Evolutionary conservation across 75 land plant species (phyloP).

Genomic region (Selaginella moellendorffii): DNA sequence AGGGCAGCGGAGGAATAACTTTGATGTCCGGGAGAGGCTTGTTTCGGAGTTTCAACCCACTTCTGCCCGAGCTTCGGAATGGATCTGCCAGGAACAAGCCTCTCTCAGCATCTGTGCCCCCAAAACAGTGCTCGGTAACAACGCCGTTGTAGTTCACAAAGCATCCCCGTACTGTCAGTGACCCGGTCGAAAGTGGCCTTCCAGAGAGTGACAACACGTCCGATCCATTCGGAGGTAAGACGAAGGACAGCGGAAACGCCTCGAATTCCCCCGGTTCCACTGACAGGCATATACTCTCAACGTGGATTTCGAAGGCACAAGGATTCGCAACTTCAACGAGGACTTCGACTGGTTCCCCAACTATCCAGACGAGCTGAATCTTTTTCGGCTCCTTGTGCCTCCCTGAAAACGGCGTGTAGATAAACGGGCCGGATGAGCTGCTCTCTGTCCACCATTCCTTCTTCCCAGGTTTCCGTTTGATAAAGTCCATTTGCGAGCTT

Average conservation of each 20-base stretch:
- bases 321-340: slow-evolving; percentile 91
- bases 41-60: slow-evolving; percentile 36
- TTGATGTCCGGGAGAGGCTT: not conserved
- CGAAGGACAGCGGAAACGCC: slow-evolving; percentile 67
- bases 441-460: slow-evolving; percentile 95
- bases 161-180: slow-evolving; percentile 71
- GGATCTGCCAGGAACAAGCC: not conserved
- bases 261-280: slow-evolving; percentile 69
- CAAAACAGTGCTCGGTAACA: slow-evolving; percentile 76
- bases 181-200: slow-evolving; percentile 59
- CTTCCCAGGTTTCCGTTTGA: slow-evolving; percentile 50
- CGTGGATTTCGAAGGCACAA: slow-evolving; percentile 71
- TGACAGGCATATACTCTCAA: slow-evolving; percentile 86
- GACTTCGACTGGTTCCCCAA: slow-evolving; percentile 92
- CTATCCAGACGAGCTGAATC: slow-evolving; percentile 52
- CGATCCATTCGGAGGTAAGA: slow-evolving; percentile 55
- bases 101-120: too few species aligned
- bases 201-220: slow-evolving; percentile 71
- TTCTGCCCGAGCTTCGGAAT: slow-evolving; percentile 42
- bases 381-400: slow-evolving; percentile 42
- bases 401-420: slow-evolving; percentile 75
- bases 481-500: slow-evolving; percentile 62
- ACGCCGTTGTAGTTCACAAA: slow-evolving; percentile 81
- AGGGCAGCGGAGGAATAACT: slow-evolving; percentile 45
- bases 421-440: slow-evolving; percentile 86